Percentiles rank a stretch among this genome's conserved stretches.
These are phyloP conservation scores for Zygotorulaspora sp. DNA, from an alignment of 805 yeast species.

Conservation along the genomic window DNA sequence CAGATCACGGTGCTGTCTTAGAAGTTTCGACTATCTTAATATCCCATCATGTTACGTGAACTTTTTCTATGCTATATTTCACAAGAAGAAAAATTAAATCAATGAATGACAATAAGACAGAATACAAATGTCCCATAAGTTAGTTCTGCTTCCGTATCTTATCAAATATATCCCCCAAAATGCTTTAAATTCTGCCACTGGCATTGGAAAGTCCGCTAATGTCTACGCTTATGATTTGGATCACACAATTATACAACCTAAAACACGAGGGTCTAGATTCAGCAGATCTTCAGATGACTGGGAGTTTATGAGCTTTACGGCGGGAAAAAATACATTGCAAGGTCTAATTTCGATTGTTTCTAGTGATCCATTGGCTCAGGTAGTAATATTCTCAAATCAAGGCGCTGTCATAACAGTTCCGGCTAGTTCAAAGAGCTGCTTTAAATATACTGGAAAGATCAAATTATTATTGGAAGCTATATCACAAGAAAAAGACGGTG, in stretches of 20 bases:
- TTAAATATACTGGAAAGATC: slow-evolving; percentile 42
- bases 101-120: too few relatives aligned
- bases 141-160: slow-evolving; percentile 40
- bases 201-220: slow-evolving; percentile 23
- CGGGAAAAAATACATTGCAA: slow-evolving; percentile 17
- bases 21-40: too few relatives aligned
- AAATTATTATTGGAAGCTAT: slow-evolving; percentile 36
- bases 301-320: slow-evolving; percentile 52
- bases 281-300: slow-evolving; percentile 65
- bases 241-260: slow-evolving; percentile 66
- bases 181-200: not conserved
- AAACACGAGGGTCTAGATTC: slow-evolving; percentile 45
- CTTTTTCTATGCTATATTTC: too few relatives aligned
- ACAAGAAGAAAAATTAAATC: too few relatives aligned
- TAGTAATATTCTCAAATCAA: slow-evolving; percentile 84
- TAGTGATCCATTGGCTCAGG: slow-evolving; percentile 29
- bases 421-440: slow-evolving; percentile 31
- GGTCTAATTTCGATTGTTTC: slow-evolving; percentile 16
- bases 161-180: slow-evolving; percentile 40
- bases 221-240: slow-evolving; percentile 84
- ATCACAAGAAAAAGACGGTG: slow-evolving; percentile 25
- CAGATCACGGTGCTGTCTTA: too few relatives aligned
- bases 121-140: slow-evolving; percentile 35
- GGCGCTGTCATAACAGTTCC: slow-evolving; percentile 46
- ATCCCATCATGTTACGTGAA: too few relatives aligned